These are phyloP conservation scores for Dichotomocladium elegans DNA, from an alignment of 371 early-diverging fungal species.

Conservation along the genomic window DNA sequence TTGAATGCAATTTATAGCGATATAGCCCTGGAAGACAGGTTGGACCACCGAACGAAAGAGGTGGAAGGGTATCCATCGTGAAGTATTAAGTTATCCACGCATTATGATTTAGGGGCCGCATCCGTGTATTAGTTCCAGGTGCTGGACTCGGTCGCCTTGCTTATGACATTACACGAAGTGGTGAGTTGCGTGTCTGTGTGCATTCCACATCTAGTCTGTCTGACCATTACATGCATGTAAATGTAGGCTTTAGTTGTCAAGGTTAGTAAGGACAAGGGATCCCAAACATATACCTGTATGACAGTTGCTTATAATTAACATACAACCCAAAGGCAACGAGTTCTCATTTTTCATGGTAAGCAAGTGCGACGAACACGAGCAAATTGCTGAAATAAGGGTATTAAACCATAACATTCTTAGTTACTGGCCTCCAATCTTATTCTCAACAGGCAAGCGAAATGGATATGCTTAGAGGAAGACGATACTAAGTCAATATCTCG, in stretches of 20 bases:
- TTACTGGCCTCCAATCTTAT: constrained; percentile 85
- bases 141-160: constrained; percentile 91
- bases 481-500: too few species aligned
- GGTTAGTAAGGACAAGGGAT: constrained; percentile 29
- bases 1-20: constrained; percentile 54
- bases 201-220: neutral
- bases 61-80: neutral
- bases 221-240: neutral
- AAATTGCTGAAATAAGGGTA: too few species aligned
- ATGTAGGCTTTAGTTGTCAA: constrained; percentile 75
- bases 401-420: constrained; percentile 48
- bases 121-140: constrained; percentile 80
- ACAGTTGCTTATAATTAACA: neutral
- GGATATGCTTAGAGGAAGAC: too few species aligned
- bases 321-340: constrained; percentile 56
- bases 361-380: neutral
- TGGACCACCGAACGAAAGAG: constrained; percentile 1
- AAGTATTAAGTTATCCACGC: too few species aligned
- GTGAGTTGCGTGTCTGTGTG: constrained; percentile 19
- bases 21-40: constrained; percentile 43
- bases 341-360: constrained; percentile 75
- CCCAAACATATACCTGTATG: neutral
- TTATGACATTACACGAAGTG: constrained; percentile 74
- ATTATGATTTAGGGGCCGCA: constrained; percentile 51
- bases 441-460: constrained; percentile 63